Evolutionary conservation across 2,329 filamentous ascomycete species (phyloP), one percentile per base, ranked within the genome.

Genomic region (Colletotrichum sp.): DNA sequence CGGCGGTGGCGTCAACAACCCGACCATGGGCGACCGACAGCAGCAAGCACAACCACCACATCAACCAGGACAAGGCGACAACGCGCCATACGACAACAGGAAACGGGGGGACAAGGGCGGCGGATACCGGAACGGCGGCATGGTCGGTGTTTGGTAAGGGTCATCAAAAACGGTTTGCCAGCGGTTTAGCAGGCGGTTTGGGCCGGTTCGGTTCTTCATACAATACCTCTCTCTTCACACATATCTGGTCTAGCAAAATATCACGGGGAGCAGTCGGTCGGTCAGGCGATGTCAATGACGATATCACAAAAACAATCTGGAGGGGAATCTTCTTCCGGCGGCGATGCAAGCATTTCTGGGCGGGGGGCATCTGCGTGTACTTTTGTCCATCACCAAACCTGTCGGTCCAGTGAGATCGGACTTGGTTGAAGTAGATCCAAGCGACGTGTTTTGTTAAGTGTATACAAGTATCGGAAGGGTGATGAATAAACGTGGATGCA

Each of bases 131-230:
- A 72, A 71, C 62, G 72, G 68, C n/a, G 69, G 66, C 65, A 72
- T 74, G 62, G 69, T 76, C 27, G 74, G 74, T 57, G 69, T 76
- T 16, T 76, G 74, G 74, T 67, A 69, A 64, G 27, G 71, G 36
- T 29, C 57, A 29, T 70, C 24, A 43, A n/a, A 27, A 21, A 43
- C 36, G 21, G 24, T 61, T 33, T 61, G n/a, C 21, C 34, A 33
- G 34, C 59, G 36, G 16, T 21, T 62, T 15, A 24, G n/a, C 34
- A 36, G 59, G 34, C 59, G 59, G 34, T 43, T 38, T 4, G n/a
- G 59, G 34, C 59, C 59, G 34, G 34, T 62, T 62, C 29, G 13
- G 2, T 18, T 43, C 11, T 29, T 70, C 36, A 70, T 65, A 65
- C 34, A 18, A 51, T 51, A 51, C 43, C 43, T 51, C 43, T 47